Evolutionary conservation across 1,284 basidiomycete species (phyloP).

Genomic region (Puccinia coronata): DNA sequence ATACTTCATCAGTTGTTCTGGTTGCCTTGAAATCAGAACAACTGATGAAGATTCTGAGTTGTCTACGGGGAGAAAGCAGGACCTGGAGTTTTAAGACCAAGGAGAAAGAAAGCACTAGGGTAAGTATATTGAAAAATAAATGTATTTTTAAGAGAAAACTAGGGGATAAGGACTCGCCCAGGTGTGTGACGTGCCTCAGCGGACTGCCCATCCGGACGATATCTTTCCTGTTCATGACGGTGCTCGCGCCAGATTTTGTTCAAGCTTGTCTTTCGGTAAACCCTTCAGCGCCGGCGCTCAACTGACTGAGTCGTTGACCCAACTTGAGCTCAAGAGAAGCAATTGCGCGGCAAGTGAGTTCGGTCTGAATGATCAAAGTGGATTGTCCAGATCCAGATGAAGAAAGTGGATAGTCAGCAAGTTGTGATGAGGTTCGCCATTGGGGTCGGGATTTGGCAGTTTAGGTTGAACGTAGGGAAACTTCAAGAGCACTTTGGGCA

Average conservation of each 20-base stretch:
- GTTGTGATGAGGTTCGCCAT: too few relatives aligned
- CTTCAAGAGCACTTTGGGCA: too few relatives aligned
- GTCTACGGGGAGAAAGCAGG: not conserved
- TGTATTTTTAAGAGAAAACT: not conserved
- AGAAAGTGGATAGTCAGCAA: too few relatives aligned
- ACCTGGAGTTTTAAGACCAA: not conserved
- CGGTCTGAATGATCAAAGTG: too few relatives aligned
- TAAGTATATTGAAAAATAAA: not conserved
- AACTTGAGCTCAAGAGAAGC: too few relatives aligned
- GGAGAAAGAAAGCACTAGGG: not conserved
- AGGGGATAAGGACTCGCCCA: conserved; percentile 13
- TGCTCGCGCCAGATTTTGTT: conserved; percentile 20
- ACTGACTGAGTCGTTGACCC: too few relatives aligned
- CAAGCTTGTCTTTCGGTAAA: conserved; percentile 41
- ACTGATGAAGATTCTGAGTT: not conserved
- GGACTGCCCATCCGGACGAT: conserved; percentile 47
- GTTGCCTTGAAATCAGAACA: not conserved
- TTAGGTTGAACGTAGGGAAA: too few relatives aligned
- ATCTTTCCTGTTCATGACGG: conserved; percentile 39
- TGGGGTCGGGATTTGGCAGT: too few relatives aligned
- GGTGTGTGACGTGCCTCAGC: conserved; percentile 48
- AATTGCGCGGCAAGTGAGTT: too few relatives aligned
- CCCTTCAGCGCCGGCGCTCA: too few relatives aligned
- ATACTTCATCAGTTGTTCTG: not conserved
- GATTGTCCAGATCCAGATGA: too few relatives aligned